Conservation (phyloP, 192 early-diverging fungal genomes). For the Neocallimastix lanati region DNA sequence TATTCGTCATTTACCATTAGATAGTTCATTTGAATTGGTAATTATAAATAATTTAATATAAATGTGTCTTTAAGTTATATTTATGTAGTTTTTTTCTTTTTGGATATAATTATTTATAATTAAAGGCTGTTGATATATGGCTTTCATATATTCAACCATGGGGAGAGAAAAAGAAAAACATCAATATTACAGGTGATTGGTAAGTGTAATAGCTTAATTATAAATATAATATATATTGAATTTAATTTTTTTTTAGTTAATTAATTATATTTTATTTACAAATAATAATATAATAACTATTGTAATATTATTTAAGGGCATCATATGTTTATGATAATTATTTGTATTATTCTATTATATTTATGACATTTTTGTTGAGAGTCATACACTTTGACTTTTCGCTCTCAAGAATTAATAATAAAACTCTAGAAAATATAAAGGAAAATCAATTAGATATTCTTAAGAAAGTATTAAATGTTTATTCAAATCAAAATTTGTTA, state of each 20-base stretch:
- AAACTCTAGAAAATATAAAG: not conserved
- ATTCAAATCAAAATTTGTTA: not conserved
- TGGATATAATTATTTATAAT: not conserved
- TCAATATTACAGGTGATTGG: not conserved
- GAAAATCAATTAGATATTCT: not conserved
- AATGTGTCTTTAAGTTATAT: too few species aligned
- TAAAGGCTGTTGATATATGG: not conserved
- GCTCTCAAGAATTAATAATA: not conserved
- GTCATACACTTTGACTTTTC: not conserved
- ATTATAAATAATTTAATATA: not conserved
- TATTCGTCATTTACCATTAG: not conserved
- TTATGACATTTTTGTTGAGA: not conserved
- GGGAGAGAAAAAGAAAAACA: not conserved
- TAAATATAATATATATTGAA: too few species aligned
- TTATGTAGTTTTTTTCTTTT: too few species aligned
- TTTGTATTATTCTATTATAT: not conserved
- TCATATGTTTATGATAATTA: not conserved
- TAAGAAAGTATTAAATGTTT: not conserved
- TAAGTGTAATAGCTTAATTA: not conserved
- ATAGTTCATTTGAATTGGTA: not conserved
- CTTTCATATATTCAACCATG: not conserved
- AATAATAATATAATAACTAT: too few species aligned
- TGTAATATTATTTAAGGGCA: not conserved
- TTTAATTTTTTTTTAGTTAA: too few species aligned
- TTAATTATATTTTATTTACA: too few species aligned